phyloP scores from a whole-genome alignment of 31 red algal genomes.

The Odonthalia washingtoniensis region DNA sequence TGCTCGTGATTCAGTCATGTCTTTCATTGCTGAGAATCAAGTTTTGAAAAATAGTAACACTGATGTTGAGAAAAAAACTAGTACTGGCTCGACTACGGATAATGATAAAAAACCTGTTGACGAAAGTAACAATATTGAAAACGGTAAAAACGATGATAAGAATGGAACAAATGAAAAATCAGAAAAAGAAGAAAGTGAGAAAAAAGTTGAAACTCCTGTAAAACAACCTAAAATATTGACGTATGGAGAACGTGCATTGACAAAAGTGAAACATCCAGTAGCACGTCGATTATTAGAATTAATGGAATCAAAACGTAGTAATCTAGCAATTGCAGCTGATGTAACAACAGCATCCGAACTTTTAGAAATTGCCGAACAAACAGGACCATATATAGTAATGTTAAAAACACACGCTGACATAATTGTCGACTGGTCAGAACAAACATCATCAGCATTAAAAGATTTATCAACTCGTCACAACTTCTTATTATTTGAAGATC shows the following conservation, averaged over 20 bases:
- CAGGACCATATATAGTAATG: slow-evolving; percentile 88
- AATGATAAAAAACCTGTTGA: background rate
- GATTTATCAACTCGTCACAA: slow-evolving; percentile 71
- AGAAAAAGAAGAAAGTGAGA: no score
- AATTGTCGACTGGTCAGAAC: slow-evolving; percentile 83
- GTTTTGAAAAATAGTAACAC: slow-evolving; percentile 17
- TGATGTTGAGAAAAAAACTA: no score
- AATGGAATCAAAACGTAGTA: slow-evolving; percentile 77
- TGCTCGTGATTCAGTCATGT: slow-evolving; percentile 52
- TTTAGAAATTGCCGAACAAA: slow-evolving; percentile 67
- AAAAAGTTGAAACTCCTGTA: background rate
- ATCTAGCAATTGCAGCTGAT: slow-evolving; percentile 93
- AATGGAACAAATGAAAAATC: no score
- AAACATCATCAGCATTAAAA: slow-evolving; percentile 50
- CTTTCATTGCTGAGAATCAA: slow-evolving; percentile 70
- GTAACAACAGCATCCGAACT: slow-evolving; percentile 78
- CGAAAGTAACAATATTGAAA: background rate
- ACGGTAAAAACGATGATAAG: no score
- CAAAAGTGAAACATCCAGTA: slow-evolving; percentile 48
- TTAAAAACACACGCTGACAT: slow-evolving; percentile 96
- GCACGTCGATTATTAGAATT: slow-evolving; percentile 70
- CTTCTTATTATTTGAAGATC: slow-evolving; percentile 94
- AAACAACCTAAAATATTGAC: slow-evolving; percentile 8
- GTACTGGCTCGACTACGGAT: background rate
- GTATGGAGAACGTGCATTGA: slow-evolving; percentile 48